These are phyloP conservation scores for Neurospora sp. DNA, from an alignment of 495 filamentous ascomycete genomes.

Conservation along the genomic window DNA sequence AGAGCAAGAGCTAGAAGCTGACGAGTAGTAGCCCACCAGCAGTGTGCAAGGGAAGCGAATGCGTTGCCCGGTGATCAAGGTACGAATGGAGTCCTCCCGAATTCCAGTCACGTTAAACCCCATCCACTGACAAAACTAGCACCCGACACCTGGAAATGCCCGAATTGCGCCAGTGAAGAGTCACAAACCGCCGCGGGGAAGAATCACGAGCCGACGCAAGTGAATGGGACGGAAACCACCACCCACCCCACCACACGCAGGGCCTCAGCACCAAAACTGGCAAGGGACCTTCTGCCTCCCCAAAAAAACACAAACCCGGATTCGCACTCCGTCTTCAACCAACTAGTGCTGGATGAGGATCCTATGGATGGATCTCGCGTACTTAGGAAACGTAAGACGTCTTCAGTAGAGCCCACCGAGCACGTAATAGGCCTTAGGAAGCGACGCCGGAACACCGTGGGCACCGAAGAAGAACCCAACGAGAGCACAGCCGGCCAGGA, in stretches of 20 bases:
- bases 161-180: constrained; percentile 59
- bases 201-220: constrained; percentile 29
- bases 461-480: constrained; percentile 21
- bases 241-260: constrained; percentile 26
- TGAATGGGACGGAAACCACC: background rate
- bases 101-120: background rate
- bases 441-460: constrained; percentile 28
- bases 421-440: constrained; percentile 31
- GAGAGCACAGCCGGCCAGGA: constrained; percentile 22
- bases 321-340: constrained; percentile 77
- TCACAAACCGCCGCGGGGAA: constrained; percentile 21
- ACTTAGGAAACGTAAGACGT: constrained; percentile 74
- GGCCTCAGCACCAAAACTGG: constrained; percentile 43
- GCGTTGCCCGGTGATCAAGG: constrained; percentile 43
- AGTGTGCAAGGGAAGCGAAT: constrained; percentile 78
- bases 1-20: constrained; percentile 14
- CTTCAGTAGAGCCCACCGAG: constrained; percentile 38
- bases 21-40: constrained; percentile 65
- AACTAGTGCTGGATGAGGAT: constrained; percentile 69
- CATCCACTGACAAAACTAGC: constrained; percentile 34
- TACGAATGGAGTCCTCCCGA: constrained; percentile 7
- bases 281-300: constrained; percentile 67
- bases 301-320: constrained; percentile 62
- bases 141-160: constrained; percentile 67
- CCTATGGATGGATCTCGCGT: constrained; percentile 77